Conservation (phyloP, 164 flowering plant species). For the Pachysandra terminalis region DNA sequence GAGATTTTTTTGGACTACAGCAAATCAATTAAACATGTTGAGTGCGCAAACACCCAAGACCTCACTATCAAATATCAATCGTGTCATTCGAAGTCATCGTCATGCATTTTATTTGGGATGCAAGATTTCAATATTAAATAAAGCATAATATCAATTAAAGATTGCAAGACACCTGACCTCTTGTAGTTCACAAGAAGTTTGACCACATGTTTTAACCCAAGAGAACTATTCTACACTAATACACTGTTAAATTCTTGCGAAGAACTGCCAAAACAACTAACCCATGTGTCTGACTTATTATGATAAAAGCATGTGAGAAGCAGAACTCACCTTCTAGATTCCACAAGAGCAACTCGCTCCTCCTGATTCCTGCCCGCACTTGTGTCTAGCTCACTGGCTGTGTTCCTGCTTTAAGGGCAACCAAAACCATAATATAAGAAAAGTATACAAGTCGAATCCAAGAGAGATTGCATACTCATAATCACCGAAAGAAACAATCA, state of each 20-base stretch:
- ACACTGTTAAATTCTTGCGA: no score
- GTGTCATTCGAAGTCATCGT: no score
- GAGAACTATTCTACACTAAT: background rate
- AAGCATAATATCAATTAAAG: no score
- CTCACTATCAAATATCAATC: no score
- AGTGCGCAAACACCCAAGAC: no score
- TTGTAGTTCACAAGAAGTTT: background rate
- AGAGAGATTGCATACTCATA: no score
- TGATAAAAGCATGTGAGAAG: background rate
- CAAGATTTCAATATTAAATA: background rate
- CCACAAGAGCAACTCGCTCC: conserved; percentile 34
- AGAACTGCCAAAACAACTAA: no score
- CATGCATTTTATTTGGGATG: no score
- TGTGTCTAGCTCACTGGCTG: conserved; percentile 25
- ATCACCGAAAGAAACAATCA: no score
- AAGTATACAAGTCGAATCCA: background rate
- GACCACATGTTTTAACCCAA: background rate
- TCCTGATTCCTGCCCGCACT: conserved; percentile 26
- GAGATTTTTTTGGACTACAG: no score
- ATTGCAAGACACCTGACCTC: background rate
- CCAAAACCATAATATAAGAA: background rate
- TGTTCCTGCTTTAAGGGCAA: conserved; percentile 20
- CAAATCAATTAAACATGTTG: no score
- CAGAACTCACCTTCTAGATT: conserved; percentile 32
- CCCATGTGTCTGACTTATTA: no score